A percentile compares a stretch with the other conserved stretches of the same genome.
phyloP scores from a whole-genome alignment of 2,329 filamentous ascomycete genomes.

The Tympanopsis confertula region DNA sequence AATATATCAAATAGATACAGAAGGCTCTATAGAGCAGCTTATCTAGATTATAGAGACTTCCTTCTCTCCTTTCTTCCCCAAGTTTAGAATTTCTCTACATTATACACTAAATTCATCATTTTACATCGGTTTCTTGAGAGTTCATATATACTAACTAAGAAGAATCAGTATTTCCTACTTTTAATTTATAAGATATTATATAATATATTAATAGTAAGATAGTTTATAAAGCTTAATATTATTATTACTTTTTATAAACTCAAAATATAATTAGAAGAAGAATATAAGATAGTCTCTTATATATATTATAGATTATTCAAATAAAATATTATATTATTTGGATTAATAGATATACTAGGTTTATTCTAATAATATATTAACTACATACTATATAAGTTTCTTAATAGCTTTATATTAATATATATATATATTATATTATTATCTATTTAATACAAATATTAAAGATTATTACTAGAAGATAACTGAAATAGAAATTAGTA shows the following conservation, averaged over 20 bases:
- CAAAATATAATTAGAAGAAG: background rate
- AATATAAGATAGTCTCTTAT: background rate
- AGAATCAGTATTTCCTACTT: background rate
- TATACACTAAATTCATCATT: background rate
- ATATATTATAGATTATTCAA: background rate
- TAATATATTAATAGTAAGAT: constrained; percentile 1
- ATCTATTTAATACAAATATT: too few relatives aligned
- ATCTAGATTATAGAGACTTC: background rate
- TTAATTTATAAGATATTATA: background rate
- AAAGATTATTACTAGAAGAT: constrained; percentile 1
- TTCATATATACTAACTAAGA: too few relatives aligned
- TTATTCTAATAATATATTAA: background rate
- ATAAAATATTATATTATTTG: background rate
- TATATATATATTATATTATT: constrained; percentile 1
- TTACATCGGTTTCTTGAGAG: too few relatives aligned
- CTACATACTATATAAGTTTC: background rate
- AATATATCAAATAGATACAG: background rate
- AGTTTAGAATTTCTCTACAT: background rate
- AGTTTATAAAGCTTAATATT: background rate
- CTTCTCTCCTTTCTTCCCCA: background rate
- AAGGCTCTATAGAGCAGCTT: background rate
- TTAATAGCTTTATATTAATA: constrained; percentile 2
- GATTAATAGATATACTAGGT: background rate
- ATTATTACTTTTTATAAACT: background rate
- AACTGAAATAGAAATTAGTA: background rate